Conservation (phyloP, 176 grass and related monocot genomes). For the Carex myosuroides region DNA sequence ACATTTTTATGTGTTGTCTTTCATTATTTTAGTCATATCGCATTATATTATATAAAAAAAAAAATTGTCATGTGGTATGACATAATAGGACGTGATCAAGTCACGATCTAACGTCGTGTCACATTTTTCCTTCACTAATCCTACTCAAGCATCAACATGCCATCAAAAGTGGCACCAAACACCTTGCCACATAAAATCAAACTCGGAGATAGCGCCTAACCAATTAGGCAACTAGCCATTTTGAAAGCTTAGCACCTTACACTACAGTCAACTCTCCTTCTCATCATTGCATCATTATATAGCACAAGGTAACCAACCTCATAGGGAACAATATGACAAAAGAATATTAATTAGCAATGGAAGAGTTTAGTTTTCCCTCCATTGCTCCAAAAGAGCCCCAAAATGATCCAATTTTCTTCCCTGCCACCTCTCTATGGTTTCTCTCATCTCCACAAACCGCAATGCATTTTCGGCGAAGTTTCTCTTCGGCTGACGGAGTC, state of each 20-base stretch:
- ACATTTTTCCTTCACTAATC: background rate
- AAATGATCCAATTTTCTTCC: slow-evolving; percentile 15
- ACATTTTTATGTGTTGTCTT: no score
- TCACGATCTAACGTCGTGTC: no score
- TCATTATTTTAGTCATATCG: no score
- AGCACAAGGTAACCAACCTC: background rate
- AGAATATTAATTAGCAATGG: slow-evolving; percentile 14
- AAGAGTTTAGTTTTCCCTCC: slow-evolving; percentile 28
- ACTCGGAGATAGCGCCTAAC: background rate
- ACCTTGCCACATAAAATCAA: background rate
- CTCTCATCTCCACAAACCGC: slow-evolving; percentile 11
- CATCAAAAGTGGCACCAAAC: background rate
- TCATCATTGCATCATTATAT: slow-evolving; percentile 25
- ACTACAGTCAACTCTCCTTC: slow-evolving; percentile 25
- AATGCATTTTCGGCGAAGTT: slow-evolving; percentile 19
- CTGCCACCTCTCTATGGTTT: slow-evolving; percentile 1
- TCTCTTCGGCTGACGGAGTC: slow-evolving; percentile 22
- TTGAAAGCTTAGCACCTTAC: slow-evolving; percentile 2
- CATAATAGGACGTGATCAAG: no score
- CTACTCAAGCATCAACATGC: background rate
- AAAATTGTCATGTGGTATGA: no score
- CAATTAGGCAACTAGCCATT: slow-evolving; percentile 14
- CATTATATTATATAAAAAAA: no score
- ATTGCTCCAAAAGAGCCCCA: slow-evolving; percentile 13
- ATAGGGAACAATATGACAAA: background rate